Evolutionary conservation across 1,284 basidiomycete species (phyloP), one percentile per base, ranked within the genome.

Genomic region (Athelia psychrophila): DNA sequence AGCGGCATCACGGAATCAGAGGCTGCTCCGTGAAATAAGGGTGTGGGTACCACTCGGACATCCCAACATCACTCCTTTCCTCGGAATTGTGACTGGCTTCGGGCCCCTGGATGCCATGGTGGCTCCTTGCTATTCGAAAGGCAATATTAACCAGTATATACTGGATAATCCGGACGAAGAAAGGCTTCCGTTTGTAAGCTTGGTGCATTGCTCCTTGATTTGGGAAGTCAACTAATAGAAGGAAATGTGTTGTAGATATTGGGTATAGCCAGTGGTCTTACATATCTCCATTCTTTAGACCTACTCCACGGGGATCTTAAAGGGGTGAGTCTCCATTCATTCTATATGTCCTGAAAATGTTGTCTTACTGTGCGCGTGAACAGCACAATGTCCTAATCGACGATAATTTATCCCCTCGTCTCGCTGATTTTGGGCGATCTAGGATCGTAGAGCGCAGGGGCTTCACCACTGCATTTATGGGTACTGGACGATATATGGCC

Each of bases 391-490:
- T 65, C 19, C 50, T 65, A 2, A 51, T 65, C 23, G 50, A 56
- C 22, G 57, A 62, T 40, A 50, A 54, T 47, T 59, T 56, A 1
- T 15, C n/a, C 16, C 55, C 62, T 6, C 52, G 59, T n/a, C 54
- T 65, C 9, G 62, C 57, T 42, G 64, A 64, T 49, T 65, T 64
- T 45, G 62, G 64, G 2, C 57, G 58, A 19, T 64, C 64, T 4
- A 59, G 57, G 40, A 56, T 62, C 24, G 48, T 61, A 15, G 49
- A 50, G 16, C 32, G 48, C 9, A 48, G 40, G 20, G 63, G 63
- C 10, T 62, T 58, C 47, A 65, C 63, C 4, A 62, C 60, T 12
- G 20, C 16, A 16, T 35, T n/a, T 2, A 54, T 56, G n/a, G 59
- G 60, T 19, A 52, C 58, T 2, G 46, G 47, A 24, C 59, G 58